Conservation (phyloP, 306 rosid species). For the Rosa persica region DNA sequence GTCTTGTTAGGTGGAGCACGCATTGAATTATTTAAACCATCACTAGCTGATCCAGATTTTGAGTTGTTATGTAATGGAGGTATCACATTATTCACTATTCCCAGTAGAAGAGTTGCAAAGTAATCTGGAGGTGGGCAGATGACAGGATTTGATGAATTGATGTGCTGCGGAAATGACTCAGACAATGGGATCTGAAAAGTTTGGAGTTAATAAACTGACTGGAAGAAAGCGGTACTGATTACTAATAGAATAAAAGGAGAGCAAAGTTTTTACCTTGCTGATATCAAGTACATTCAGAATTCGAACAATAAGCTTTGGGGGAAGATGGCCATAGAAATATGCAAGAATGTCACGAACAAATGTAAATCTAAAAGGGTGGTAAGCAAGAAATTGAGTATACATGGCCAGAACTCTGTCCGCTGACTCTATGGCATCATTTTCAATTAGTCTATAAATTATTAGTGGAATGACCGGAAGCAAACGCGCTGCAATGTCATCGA, state of each 20-base stretch:
- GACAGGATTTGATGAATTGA: slow-evolving; percentile 68
- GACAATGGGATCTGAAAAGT: slow-evolving; percentile 86
- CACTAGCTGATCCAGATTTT: slow-evolving; percentile 64
- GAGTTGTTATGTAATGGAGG: slow-evolving; percentile 84
- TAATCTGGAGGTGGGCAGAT: slow-evolving; percentile 94
- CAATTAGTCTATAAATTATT: slow-evolving; percentile 84
- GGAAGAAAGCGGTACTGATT: neutral
- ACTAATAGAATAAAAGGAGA: slow-evolving; percentile 10
- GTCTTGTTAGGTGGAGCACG: slow-evolving; percentile 72
- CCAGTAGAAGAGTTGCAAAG: slow-evolving; percentile 83
- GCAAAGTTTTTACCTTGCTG: slow-evolving; percentile 59
- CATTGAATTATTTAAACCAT: slow-evolving; percentile 46
- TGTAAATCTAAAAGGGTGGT: slow-evolving; percentile 86
- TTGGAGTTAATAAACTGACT: slow-evolving; percentile 20
- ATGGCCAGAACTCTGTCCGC: slow-evolving; percentile 73
- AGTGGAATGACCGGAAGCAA: slow-evolving; percentile 94
- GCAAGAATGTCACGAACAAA: slow-evolving; percentile 98
- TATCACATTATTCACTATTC: slow-evolving; percentile 92
- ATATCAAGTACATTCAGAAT: slow-evolving; percentile 76
- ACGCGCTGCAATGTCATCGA: slow-evolving; percentile 92
- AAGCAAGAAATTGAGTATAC: slow-evolving; percentile 66
- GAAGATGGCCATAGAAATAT: slow-evolving; percentile 91
- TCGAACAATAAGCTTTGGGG: slow-evolving; percentile 79
- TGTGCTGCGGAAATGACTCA: slow-evolving; percentile 82
- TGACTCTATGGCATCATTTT: slow-evolving; percentile 82